Evolutionary conservation across 1,139 yeast genomes (phyloP).

Genomic region (Entelexis paramagnoliae): DNA sequence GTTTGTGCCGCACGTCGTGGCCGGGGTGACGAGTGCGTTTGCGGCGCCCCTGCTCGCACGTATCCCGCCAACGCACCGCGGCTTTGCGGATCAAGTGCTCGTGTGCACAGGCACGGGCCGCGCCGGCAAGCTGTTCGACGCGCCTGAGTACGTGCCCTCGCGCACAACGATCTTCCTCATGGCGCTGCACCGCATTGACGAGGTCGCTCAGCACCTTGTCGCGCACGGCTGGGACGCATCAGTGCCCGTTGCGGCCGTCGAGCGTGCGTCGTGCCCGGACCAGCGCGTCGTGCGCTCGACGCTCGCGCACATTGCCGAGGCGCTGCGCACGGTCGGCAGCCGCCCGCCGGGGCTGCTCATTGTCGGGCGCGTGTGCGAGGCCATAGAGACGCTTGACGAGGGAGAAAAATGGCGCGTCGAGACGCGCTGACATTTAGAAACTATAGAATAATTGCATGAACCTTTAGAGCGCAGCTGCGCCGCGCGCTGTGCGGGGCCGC

Average conservation of each 20-base stretch:
- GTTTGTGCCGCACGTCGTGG: constrained; percentile 58
- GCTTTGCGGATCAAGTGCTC: constrained; percentile 83
- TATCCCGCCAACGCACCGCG: constrained; percentile 88
- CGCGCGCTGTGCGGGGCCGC: too few relatives aligned
- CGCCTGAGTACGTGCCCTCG: constrained; percentile 61
- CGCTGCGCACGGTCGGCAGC: constrained; percentile 71
- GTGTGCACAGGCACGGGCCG: constrained; percentile 95
- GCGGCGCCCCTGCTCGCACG: constrained; percentile 80
- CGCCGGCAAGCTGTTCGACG: constrained; percentile 65
- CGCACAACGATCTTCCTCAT: constrained; percentile 82
- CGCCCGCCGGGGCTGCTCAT: constrained; percentile 90
- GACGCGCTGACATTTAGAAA: constrained; percentile 32
- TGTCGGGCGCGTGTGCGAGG: constrained; percentile 71
- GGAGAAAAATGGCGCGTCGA: constrained; percentile 42
- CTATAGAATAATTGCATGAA: too few relatives aligned
- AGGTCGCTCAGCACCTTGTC: constrained; percentile 51
- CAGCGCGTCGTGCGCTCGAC: constrained; percentile 76
- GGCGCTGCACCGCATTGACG: constrained; percentile 77
- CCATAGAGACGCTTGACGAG: constrained; percentile 31
- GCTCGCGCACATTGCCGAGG: constrained; percentile 54
- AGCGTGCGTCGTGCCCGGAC: constrained; percentile 88
- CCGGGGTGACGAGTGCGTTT: constrained; percentile 85
- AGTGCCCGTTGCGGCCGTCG: constrained; percentile 76
- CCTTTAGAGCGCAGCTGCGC: too few relatives aligned
- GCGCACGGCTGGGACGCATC: constrained; percentile 54